Conservation (phyloP, 768 basidiomycete species). For the Kwoniella sp. region DNA sequence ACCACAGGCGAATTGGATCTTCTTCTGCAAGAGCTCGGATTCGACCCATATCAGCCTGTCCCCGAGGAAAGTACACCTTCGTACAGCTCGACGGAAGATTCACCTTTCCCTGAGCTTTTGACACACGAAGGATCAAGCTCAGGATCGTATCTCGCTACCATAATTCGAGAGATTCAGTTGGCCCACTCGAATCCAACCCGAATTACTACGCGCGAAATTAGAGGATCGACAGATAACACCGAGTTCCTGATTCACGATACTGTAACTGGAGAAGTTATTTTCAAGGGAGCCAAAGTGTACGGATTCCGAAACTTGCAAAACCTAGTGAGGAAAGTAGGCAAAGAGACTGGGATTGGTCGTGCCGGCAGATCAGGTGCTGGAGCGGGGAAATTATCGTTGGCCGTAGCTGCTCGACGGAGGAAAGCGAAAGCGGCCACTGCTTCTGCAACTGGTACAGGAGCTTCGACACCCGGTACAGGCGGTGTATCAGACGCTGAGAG, state of each 20-base stretch:
- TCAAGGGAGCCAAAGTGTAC: slow-evolving; percentile 93
- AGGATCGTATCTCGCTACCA: slow-evolving; percentile 84
- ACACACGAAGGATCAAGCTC: slow-evolving; percentile 82
- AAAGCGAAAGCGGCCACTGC: slow-evolving; percentile 25
- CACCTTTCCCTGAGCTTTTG: slow-evolving; percentile 70
- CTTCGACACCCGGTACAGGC: slow-evolving; percentile 18
- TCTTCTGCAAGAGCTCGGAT: slow-evolving; percentile 77
- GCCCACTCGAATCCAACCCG: slow-evolving; percentile 40
- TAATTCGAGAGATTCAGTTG: slow-evolving; percentile 64
- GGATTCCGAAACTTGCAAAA: slow-evolving; percentile 98
- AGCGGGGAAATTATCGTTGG: slow-evolving; percentile 44
- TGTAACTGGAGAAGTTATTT: slow-evolving; percentile 66
- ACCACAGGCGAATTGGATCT: slow-evolving; percentile 92
- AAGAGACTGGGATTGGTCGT: slow-evolving; percentile 73
- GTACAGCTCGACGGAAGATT: neutral
- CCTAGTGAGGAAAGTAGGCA: slow-evolving; percentile 88
- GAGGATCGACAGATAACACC: slow-evolving; percentile 55
- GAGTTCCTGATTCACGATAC: slow-evolving; percentile 57
- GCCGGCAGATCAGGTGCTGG: slow-evolving; percentile 31
- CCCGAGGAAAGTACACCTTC: slow-evolving; percentile 59
- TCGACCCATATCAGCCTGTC: slow-evolving; percentile 70
- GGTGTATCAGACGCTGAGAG: slow-evolving; percentile 31
- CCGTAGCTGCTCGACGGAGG: slow-evolving; percentile 49
- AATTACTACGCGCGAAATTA: slow-evolving; percentile 46
- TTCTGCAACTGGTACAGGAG: slow-evolving; percentile 3